A percentile compares a stretch with the other conserved stretches of the same genome.
phyloP scores from a whole-genome alignment of 495 filamentous ascomycete species.

The Aspergillus bridgeri region DNA sequence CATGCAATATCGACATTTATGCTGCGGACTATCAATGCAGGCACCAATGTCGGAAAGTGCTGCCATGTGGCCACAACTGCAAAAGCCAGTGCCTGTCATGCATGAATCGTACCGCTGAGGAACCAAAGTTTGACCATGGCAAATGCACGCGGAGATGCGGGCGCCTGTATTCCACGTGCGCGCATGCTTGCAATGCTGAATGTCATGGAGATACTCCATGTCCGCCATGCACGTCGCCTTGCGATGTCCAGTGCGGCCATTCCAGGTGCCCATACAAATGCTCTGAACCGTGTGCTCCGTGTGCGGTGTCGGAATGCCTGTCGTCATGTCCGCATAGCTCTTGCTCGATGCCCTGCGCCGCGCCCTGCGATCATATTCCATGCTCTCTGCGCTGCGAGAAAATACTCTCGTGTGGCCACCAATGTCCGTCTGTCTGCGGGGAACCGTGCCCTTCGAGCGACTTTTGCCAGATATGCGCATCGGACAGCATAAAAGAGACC shows the following conservation, averaged over 20 bases:
- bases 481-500: slow-evolving; percentile 39
- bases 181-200: slow-evolving; percentile 48
- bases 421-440: slow-evolving; percentile 65
- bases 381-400: slow-evolving; percentile 63
- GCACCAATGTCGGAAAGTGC: slow-evolving; percentile 37
- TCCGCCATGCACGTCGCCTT: slow-evolving; percentile 50
- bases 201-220: slow-evolving; percentile 58
- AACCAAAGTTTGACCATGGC: slow-evolving; percentile 40
- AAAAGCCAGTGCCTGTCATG: slow-evolving; percentile 49
- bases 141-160: slow-evolving; percentile 52
- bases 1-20: slow-evolving; percentile 48
- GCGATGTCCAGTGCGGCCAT: slow-evolving; percentile 62
- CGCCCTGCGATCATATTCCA: slow-evolving; percentile 59
- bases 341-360: slow-evolving; percentile 63
- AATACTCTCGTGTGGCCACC: slow-evolving; percentile 60
- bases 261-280: slow-evolving; percentile 57
- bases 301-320: slow-evolving; percentile 53
- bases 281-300: slow-evolving; percentile 62
- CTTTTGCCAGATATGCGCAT: slow-evolving; percentile 57
- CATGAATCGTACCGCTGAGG: slow-evolving; percentile 23
- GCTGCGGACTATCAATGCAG: slow-evolving; percentile 39
- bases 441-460: slow-evolving; percentile 54
- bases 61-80: slow-evolving; percentile 64
- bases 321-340: slow-evolving; percentile 55
- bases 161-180: slow-evolving; percentile 53